phyloP scores from a whole-genome alignment of 495 filamentous ascomycete genomes.

The Aspergillus leporis region DNA sequence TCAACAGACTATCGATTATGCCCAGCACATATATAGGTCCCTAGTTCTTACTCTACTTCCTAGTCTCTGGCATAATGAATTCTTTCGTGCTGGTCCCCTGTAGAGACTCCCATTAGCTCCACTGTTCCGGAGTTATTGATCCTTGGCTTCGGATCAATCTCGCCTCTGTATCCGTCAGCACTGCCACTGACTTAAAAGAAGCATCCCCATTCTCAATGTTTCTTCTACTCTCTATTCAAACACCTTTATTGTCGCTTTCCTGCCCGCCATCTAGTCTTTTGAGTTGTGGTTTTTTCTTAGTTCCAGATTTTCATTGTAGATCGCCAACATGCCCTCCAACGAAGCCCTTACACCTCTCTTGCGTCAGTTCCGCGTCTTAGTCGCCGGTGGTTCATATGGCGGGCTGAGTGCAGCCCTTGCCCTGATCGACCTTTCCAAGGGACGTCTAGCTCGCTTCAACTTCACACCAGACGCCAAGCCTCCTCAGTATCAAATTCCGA shows the following conservation, averaged over 20 bases:
- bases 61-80: background rate
- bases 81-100: background rate
- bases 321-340: slow-evolving; percentile 33
- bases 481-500: slow-evolving; percentile 39
- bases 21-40: background rate
- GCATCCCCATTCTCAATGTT: background rate
- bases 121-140: background rate
- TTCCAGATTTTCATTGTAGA: background rate
- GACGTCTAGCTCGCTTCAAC: slow-evolving; percentile 39
- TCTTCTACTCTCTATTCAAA: background rate
- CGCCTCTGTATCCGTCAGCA: background rate
- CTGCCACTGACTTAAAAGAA: background rate
- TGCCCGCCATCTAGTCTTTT: background rate
- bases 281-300: background rate
- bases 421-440: slow-evolving; percentile 58
- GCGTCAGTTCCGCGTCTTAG: slow-evolving; percentile 43
- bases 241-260: background rate
- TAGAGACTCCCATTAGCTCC: background rate
- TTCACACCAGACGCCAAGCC: slow-evolving; percentile 25
- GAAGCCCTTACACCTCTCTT: slow-evolving; percentile 25
- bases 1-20: background rate
- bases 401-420: slow-evolving; percentile 62
- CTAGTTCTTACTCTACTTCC: background rate
- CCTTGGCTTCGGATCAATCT: slow-evolving; percentile 1
- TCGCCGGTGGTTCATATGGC: slow-evolving; percentile 66